These are phyloP conservation scores for Vararia minispora DNA, from an alignment of 768 basidiomycete species.

Conservation along the genomic window DNA sequence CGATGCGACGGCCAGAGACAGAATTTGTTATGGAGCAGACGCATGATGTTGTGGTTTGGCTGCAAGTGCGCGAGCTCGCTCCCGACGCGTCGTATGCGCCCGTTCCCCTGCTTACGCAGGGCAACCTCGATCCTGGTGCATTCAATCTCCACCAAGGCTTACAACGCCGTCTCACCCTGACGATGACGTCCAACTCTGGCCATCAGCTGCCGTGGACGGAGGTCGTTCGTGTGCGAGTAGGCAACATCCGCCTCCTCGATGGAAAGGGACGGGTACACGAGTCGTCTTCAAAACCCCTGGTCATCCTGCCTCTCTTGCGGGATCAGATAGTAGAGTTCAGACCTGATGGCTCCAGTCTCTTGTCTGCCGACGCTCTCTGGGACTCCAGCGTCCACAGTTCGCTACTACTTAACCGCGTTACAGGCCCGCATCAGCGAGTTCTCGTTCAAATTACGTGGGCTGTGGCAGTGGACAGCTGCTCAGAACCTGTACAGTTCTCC, in stretches of 20 bases:
- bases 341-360: constrained; percentile 69
- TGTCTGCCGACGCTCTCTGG: constrained; percentile 73
- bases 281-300: constrained; percentile 56
- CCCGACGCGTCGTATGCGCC: constrained; percentile 77
- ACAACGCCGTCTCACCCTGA: constrained; percentile 71
- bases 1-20: constrained; percentile 87
- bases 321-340: constrained; percentile 67
- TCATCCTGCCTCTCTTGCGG: constrained; percentile 64
- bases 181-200: constrained; percentile 80
- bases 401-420: constrained; percentile 74
- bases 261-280: constrained; percentile 74
- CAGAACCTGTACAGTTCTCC: constrained; percentile 78
- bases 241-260: constrained; percentile 79
- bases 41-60: constrained; percentile 85
- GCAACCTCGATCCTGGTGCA: constrained; percentile 67
- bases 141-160: constrained; percentile 90
- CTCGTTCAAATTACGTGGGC: constrained; percentile 69
- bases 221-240: constrained; percentile 63
- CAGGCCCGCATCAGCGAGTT: constrained; percentile 65
- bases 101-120: constrained; percentile 71
- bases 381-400: constrained; percentile 91
- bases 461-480: constrained; percentile 74
- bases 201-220: constrained; percentile 81
- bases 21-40: constrained; percentile 81
- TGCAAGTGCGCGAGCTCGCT: constrained; percentile 80